Base-by-base conservation (phyloP, 352 stramenopile genomes). In the Elongisporangium undulatum region DNA sequence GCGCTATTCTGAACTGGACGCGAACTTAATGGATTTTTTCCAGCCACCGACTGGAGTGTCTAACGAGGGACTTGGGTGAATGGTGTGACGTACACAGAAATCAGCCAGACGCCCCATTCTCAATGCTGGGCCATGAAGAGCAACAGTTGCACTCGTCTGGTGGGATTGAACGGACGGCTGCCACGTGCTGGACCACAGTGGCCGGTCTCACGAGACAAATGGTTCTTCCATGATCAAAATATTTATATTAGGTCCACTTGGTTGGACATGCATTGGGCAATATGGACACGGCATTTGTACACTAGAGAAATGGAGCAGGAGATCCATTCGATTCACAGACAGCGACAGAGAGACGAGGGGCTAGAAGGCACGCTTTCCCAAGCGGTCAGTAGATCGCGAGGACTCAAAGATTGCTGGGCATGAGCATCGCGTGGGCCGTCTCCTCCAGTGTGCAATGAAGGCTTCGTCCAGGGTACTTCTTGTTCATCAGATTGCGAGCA, bases 401-500 rank as follows among this genome's bases (percentile, higher is more conserved):
- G 29, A 41, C 29, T 41, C 29, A 41, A 2, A 41, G 29, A 15
- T 9, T 41, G 29, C 29, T 41, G 29, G 29, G 29, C 29, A 41
- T 41, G 29, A 41, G 29, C 29, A 41, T 41, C 8, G 29, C 29
- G 29, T 41, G 29, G 29, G 29, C 29, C 29, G 29, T 41, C 29
- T 41, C 5, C 29, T 41, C 29, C 5, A 41, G 29, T 41, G 29
- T 41, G 29, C 29, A 41, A 15, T 41, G 29, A 13, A 41, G 29
- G 38, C 57, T 23, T 38, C 71, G 71, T 4, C 62, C 71, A 0
- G 79, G 79, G 53, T 87, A 67, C 34, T 74, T 85, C 62, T 85
- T 84, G 48, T 69, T 54, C 62, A 89, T 58, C 63, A 85, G 67
- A 17, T 87, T 76, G 56, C 75, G 78, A 8, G 80, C 74, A 9